phyloP scores from a whole-genome alignment of 306 rosid species.

The Castanospermum australe region DNA sequence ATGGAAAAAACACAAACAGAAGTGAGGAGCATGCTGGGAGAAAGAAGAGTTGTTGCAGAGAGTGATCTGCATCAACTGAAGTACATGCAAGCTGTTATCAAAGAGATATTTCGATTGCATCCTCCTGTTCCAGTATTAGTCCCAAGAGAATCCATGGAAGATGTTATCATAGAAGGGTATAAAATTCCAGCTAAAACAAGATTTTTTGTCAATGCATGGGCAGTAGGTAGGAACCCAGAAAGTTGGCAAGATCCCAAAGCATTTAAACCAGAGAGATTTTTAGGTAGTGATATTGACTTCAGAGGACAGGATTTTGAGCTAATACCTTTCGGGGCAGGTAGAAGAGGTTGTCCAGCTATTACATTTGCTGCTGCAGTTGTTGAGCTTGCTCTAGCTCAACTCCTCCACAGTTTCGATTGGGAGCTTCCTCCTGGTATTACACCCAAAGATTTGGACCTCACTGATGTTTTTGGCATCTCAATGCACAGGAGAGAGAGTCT shows the following conservation, averaged over 20 bases:
- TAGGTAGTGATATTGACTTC: conserved; percentile 53
- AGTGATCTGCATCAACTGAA: conserved; percentile 54
- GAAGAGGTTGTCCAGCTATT: conserved; percentile 64
- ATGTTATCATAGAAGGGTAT: conserved; percentile 52
- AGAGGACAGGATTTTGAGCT: conserved; percentile 61
- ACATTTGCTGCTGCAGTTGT: conserved; percentile 41
- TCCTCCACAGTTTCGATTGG: conserved; percentile 68
- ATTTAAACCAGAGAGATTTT: conserved; percentile 68
- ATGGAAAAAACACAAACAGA: conserved; percentile 66
- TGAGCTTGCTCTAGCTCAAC: conserved; percentile 72
- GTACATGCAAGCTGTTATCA: conserved; percentile 55
- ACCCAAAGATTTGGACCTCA: conserved; percentile 53
- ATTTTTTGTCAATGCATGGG: conserved; percentile 65
- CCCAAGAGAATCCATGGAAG: conserved; percentile 77
- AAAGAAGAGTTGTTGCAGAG: conserved; percentile 45
- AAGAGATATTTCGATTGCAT: conserved; percentile 61
- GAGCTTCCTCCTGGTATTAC: conserved; percentile 56
- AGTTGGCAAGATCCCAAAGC: conserved; percentile 58
- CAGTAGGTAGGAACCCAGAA: conserved; percentile 57
- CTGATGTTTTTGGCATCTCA: conserved; percentile 65
- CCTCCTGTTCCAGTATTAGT: conserved; percentile 63
- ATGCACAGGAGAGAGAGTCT: conserved; percentile 57
- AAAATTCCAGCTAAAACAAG: conserved; percentile 63
- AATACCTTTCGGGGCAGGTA: conserved; percentile 72
- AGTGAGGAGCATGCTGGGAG: conserved; percentile 47